Conservation (phyloP, 176 grass and related monocot species). For the Zea luxurians region DNA sequence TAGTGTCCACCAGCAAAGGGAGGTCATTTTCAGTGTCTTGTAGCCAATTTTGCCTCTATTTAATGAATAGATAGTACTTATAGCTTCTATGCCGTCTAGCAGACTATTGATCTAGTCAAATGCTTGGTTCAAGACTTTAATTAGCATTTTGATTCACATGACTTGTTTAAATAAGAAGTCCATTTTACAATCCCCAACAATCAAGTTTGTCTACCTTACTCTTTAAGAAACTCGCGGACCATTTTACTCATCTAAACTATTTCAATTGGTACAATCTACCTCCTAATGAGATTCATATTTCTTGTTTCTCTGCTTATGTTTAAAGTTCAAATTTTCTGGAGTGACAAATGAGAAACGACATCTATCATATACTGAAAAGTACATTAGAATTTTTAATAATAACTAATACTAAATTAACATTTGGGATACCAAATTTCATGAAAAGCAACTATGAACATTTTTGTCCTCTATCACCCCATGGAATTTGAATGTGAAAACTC, state of each 20-base stretch:
- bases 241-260: neutral
- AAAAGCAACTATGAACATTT: neutral
- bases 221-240: neutral
- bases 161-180: neutral
- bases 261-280: neutral
- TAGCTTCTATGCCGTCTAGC: neutral
- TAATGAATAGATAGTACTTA: neutral
- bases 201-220: neutral
- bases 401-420: neutral
- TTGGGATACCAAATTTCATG: neutral
- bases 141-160: neutral
- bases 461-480: neutral
- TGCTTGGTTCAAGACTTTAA: neutral
- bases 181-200: neutral
- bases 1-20: no score
- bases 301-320: neutral
- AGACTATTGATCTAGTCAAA: slow-evolving; percentile 3
- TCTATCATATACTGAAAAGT: neutral
- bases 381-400: neutral
- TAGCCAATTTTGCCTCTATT: no score
- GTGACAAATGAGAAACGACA: neutral
- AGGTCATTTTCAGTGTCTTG: no score
- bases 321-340: neutral
- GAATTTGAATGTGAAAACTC: neutral
- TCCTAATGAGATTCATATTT: neutral